phyloP scores from a whole-genome alignment of 1,139 yeast species.

The Hemisphaericaspora xylofermentans region DNA sequence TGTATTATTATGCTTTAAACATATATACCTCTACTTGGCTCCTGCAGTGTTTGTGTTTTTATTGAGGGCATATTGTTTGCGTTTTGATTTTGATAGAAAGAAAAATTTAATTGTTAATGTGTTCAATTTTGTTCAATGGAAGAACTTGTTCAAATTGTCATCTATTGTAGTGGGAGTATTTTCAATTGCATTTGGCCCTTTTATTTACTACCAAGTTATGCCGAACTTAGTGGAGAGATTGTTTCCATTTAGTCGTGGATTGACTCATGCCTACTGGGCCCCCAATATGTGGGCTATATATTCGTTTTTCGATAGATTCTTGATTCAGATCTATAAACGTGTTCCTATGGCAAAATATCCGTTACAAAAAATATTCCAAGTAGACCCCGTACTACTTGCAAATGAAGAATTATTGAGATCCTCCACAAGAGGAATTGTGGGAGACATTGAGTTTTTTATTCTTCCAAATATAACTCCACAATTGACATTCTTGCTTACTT shows the following conservation, averaged over 20 bases:
- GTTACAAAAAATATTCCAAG: constrained; percentile 32
- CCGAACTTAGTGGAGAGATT: constrained; percentile 67
- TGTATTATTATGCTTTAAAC: constrained; percentile 84
- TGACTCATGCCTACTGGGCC: constrained; percentile 99
- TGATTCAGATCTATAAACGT: constrained; percentile 51
- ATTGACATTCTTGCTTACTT: constrained; percentile 72
- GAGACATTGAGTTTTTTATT: constrained; percentile 79
- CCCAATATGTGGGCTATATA: constrained; percentile 97
- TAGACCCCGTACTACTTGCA: constrained; percentile 27
- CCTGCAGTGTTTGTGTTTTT: constrained; percentile 89
- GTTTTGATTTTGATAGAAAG: constrained; percentile 35
- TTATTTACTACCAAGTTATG: constrained; percentile 59
- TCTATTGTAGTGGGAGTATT: constrained; percentile 64
- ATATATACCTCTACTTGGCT: constrained; percentile 87
- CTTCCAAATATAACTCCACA: constrained; percentile 80
- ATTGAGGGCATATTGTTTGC: constrained; percentile 66
- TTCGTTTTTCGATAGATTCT: constrained; percentile 75
- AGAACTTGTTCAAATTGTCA: constrained; percentile 60
- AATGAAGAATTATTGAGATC: constrained; percentile 30
- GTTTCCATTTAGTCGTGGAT: constrained; percentile 92
- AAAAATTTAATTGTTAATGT: constrained; percentile 23
- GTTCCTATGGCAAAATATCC: constrained; percentile 46
- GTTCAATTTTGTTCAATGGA: constrained; percentile 53
- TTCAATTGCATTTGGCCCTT: constrained; percentile 76
- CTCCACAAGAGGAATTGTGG: constrained; percentile 86